Evolutionary conservation across 257 asterid species (phyloP).

Genomic region (Agastache rugosa): DNA sequence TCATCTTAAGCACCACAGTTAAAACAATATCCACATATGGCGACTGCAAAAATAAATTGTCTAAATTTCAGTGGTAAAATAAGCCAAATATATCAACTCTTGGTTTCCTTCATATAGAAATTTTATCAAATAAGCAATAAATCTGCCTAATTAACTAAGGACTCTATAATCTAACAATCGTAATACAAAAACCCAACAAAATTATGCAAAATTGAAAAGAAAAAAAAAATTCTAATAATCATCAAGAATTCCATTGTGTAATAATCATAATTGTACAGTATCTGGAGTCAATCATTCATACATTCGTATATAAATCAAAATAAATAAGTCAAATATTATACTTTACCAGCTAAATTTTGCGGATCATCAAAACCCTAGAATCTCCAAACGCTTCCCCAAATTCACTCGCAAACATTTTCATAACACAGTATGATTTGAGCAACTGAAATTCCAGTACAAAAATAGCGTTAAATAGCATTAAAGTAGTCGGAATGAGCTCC

Average conservation of each 20-base stretch:
- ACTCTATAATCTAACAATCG: constrained; percentile 1
- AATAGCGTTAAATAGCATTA: constrained; percentile 15
- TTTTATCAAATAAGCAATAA: background rate
- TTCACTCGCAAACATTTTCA: constrained; percentile 26
- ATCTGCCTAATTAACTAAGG: background rate
- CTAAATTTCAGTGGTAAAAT: background rate
- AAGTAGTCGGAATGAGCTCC: constrained; percentile 8
- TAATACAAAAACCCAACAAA: constrained; percentile 3
- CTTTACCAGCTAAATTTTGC: constrained; percentile 41
- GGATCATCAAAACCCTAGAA: constrained; percentile 38
- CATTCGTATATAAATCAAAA: background rate
- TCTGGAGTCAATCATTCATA: constrained; percentile 10
- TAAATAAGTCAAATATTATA: background rate
- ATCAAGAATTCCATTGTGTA: background rate
- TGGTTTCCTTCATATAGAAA: background rate
- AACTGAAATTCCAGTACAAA: constrained; percentile 33
- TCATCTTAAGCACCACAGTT: constrained; percentile 38
- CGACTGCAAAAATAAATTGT: constrained; percentile 24
- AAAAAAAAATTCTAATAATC: background rate
- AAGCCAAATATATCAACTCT: background rate
- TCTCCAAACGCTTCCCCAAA: constrained; percentile 37
- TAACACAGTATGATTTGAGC: constrained; percentile 29
- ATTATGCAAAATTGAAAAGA: background rate
- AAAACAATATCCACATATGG: constrained; percentile 31
- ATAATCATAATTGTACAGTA: background rate